Base-by-base conservation (phyloP, 371 early-diverging fungal genomes). In the Rhizopus stolonifer region DNA sequence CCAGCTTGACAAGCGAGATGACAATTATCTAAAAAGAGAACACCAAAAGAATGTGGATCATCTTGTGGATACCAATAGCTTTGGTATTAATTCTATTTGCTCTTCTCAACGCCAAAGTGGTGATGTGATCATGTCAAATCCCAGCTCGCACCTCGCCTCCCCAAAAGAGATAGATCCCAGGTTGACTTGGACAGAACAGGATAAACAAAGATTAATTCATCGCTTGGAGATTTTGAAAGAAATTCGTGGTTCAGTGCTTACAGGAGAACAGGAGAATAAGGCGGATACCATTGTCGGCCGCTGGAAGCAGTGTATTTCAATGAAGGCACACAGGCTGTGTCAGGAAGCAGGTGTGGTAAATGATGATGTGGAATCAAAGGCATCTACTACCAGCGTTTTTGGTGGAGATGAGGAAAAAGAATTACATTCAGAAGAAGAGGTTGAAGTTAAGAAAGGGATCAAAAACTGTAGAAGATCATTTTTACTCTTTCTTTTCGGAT, bases 401-500 rank as follows among this genome's bases (percentile, higher is more conserved):
- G 33, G 31, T n/a, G 46, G n/a, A 13, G 51, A 57, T 11, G 57
- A 46, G 21, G 44, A 45, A 11, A 47, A 31, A n/a, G 4, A 13
- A 38, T 22, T 25, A 13, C 38, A 29, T 4, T 11, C 39, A 24
- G 43, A 22, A 38, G 50, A 31, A 43, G 26, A 45, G 26, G 43
- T 39, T 18, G 52, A 24, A 10, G 13, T 21, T 4, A 45, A 32
- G 10, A 54, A 49, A 19, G 44, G 29, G 21, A 38, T 25, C 18
- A 34, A n/a, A 13, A 17, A 13, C 9, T 56, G 47, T 36, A 54
- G 59, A 29, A 38, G 46, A 11, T 55, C 59, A 0, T 55, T 59
- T 31, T 43, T 59, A 1, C 58, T 55, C 17, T 64, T 64, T 21
- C 19, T 64, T 22, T 22, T 64, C 29, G 64, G 64, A 11, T 59